Percentiles rank a stretch among this genome's conserved stretches.
phyloP scores from a whole-genome alignment of 371 early-diverging fungal genomes.

The Paramicrosporidium saccamoebae region DNA sequence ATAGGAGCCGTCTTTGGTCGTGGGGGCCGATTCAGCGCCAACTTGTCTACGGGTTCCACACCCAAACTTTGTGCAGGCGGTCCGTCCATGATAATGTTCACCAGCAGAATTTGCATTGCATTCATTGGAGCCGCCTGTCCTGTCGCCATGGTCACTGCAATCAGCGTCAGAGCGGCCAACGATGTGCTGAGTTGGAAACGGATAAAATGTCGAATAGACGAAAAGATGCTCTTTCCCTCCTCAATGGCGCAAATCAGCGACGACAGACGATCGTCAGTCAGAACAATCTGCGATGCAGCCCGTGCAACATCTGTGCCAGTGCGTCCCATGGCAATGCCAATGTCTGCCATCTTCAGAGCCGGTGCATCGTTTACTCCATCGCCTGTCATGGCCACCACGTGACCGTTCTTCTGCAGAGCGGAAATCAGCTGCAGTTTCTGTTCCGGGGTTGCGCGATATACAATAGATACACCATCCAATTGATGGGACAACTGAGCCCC shows the following conservation, averaged over 20 bases:
- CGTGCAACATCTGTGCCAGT: conserved; percentile 80
- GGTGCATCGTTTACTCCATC: conserved; percentile 97
- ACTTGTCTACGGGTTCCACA: conserved; percentile 37
- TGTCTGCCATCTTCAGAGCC: conserved; percentile 56
- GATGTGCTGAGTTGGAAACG: conserved; percentile 63
- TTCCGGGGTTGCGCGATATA: conserved; percentile 51
- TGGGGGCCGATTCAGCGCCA: conserved; percentile 48
- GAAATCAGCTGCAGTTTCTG: conserved; percentile 58
- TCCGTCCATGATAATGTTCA: conserved; percentile 38
- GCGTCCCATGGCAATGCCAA: conserved; percentile 78
- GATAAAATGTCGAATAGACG: conserved; percentile 69
- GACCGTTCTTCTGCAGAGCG: conserved; percentile 28
- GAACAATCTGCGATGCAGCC: conserved; percentile 59
- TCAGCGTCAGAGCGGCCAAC: conserved; percentile 22
- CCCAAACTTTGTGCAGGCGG: conserved; percentile 58
- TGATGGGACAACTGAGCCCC: conserved; percentile 20
- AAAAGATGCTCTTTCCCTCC: conserved; percentile 42
- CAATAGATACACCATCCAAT: conserved; percentile 48
- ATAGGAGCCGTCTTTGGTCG: conserved; percentile 18
- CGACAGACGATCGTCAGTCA: conserved; percentile 40
- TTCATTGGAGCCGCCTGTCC: conserved; percentile 18
- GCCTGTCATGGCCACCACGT: conserved; percentile 73
- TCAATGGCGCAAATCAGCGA: conserved; percentile 58
- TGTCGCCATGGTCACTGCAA: conserved; percentile 29
- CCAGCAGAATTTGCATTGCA: conserved; percentile 49